A percentile compares a stretch with the other conserved stretches of the same genome.
phyloP scores from a whole-genome alignment of 345 rosid species.

The Gossypium thurberi region DNA sequence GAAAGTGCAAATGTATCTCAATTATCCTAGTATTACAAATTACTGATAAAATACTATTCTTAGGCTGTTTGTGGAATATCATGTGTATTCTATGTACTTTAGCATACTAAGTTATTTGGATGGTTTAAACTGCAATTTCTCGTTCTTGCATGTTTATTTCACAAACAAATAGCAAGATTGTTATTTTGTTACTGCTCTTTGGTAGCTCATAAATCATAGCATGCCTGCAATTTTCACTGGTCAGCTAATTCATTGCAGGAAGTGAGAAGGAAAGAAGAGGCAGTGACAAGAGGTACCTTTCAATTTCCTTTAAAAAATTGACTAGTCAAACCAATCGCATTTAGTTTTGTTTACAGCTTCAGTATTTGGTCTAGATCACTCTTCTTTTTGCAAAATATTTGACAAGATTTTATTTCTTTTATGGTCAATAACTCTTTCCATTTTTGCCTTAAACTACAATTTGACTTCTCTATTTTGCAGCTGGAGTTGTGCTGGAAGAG shows the following conservation, averaged over 20 bases:
- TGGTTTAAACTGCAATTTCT: not conserved
- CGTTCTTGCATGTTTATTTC: not conserved
- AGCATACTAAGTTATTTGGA: not conserved
- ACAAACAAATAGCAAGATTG: not conserved
- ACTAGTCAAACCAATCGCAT: not conserved
- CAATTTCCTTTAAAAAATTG: not conserved
- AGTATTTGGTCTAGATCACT: not conserved
- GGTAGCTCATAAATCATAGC: not conserved
- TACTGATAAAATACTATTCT: not conserved
- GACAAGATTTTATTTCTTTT: not conserved
- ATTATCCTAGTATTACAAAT: not conserved
- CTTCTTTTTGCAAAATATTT: not conserved
- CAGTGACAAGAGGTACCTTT: conserved; percentile 74
- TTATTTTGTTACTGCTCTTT: not conserved
- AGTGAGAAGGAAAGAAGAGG: conserved; percentile 76
- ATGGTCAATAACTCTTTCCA: not conserved
- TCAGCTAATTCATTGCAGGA: conserved; percentile 42
- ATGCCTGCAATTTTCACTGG: conserved; percentile 1
- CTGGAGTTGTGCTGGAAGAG: conserved; percentile 64
- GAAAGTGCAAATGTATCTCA: not conserved
- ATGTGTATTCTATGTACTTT: not conserved
- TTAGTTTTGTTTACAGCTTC: not conserved
- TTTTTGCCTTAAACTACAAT: conserved; percentile 6
- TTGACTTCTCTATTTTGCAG: conserved; percentile 30
- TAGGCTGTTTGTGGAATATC: not conserved